Evolutionary conservation across 2,329 filamentous ascomycete genomes (phyloP), one percentile per base, ranked within the genome.

Genomic region (Exophiala xenobiotica): DNA sequence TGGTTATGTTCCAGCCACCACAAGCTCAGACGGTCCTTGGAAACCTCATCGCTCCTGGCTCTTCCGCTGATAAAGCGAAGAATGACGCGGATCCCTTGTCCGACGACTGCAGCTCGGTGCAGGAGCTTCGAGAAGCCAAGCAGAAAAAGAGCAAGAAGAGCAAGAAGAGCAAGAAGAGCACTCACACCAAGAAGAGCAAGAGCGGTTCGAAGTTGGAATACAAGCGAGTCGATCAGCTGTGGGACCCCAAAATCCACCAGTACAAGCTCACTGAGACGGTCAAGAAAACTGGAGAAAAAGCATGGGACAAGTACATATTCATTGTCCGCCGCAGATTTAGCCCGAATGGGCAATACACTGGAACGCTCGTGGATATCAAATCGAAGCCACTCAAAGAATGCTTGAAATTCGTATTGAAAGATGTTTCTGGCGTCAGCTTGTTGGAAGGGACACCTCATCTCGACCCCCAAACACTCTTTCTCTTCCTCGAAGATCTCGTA

Each of bases 301-400:
- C 87, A 59, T 91, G 90, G 67, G 84, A 91, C 54, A 82, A 87
- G 54, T 93, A 86, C 66, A 78, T 90, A 23, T 95, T 96, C 67
- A 88, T 90, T 19, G 87, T 96, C 12, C 82, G 88, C 12, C 80
- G 90, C 48, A 86, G 81, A 11, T 95, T 96, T 66, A 86, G 91
- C 67, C 89, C 82, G 81, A 87, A 93, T 61, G 88, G 89, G 56
- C 90, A 90, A 63, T 91, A 88, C 62, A 76, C 81, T 67, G 64
- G 90, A 42, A 84, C 90, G 0, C 5, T 33, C n/a, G 82, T 96
- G 42, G 89, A 95, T 59, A 87, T 96, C 68, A 93, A 91, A 71
- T 93, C 88, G 65, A 90, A 90, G 61, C 71, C 82, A 12, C 75
- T 96, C 3, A 85, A 86, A 6, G 83, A 90, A 56, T 83, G 82